Conservation (phyloP, 371 early-diverging fungal species). For the Phascolomyces articulosus region DNA sequence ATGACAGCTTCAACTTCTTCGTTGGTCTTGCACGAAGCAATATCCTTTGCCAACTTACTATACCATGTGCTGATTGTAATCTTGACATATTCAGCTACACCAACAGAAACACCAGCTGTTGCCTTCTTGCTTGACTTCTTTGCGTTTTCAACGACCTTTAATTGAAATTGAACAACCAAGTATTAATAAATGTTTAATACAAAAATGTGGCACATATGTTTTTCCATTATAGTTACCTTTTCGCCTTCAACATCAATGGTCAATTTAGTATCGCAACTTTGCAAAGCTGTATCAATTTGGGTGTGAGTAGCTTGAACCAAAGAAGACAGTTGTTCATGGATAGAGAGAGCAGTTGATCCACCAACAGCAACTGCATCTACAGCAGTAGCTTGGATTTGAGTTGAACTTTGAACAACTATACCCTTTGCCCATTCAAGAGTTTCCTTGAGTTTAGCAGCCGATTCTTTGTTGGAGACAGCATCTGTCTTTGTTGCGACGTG, state of each 20-base stretch:
- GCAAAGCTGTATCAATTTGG: constrained; percentile 22
- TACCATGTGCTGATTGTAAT: constrained; percentile 35
- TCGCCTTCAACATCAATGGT: background rate
- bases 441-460: constrained; percentile 1
- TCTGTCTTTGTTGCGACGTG: background rate
- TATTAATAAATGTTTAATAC: no score
- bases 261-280: constrained; percentile 2
- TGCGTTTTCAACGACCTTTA: background rate
- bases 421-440: constrained; percentile 11
- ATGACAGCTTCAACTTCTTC: constrained; percentile 37
- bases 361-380: constrained; percentile 4
- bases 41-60: constrained; percentile 26
- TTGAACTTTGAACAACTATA: constrained; percentile 1
- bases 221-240: no score
- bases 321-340: constrained; percentile 22
- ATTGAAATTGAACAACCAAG: no score
- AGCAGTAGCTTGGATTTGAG: constrained; percentile 17
- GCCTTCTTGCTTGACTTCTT: background rate
- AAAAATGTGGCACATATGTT: no score
- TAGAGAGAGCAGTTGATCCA: background rate
- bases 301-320: constrained; percentile 26
- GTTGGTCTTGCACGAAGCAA: constrained; percentile 25
- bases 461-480: background rate
- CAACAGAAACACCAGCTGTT: constrained; percentile 19
- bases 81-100: constrained; percentile 23